Conservation (phyloP, 345 rosid species). For the Citrus sp. region DNA sequence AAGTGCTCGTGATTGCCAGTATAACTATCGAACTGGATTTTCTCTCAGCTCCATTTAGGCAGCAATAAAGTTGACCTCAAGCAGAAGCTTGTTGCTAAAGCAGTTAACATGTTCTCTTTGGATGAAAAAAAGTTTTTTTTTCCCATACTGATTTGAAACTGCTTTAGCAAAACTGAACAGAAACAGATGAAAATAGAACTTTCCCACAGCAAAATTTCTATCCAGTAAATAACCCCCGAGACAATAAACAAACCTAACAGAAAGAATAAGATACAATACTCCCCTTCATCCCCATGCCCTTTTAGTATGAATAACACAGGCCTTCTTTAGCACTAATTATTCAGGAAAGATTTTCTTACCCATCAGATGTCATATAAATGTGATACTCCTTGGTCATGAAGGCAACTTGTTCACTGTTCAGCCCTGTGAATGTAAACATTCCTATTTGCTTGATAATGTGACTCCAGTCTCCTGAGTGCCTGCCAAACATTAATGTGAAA, state of each 20-base stretch:
- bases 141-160: too few relatives aligned
- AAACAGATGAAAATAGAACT: background rate
- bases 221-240: background rate
- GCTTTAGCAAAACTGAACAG: too few relatives aligned
- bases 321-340: background rate
- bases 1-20: background rate
- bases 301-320: background rate
- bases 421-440: conserved; percentile 70
- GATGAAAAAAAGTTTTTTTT: too few relatives aligned
- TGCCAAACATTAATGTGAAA: conserved; percentile 20
- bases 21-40: background rate
- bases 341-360: conserved; percentile 31
- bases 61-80: background rate
- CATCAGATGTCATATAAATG: conserved; percentile 74
- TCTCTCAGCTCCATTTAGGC: background rate
- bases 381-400: conserved; percentile 68
- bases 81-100: background rate
- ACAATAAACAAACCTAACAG: background rate
- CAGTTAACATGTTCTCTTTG: background rate
- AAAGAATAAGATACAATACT: background rate
- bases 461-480: conserved; percentile 86
- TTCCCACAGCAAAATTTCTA: background rate
- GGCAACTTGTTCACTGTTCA: conserved; percentile 67
- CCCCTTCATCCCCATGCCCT: background rate
- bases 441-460: conserved; percentile 79